Evolutionary conservation across 2,329 filamentous ascomycete species (phyloP), one percentile per base, ranked within the genome.

Genomic region (Dothistroma septosporum): DNA sequence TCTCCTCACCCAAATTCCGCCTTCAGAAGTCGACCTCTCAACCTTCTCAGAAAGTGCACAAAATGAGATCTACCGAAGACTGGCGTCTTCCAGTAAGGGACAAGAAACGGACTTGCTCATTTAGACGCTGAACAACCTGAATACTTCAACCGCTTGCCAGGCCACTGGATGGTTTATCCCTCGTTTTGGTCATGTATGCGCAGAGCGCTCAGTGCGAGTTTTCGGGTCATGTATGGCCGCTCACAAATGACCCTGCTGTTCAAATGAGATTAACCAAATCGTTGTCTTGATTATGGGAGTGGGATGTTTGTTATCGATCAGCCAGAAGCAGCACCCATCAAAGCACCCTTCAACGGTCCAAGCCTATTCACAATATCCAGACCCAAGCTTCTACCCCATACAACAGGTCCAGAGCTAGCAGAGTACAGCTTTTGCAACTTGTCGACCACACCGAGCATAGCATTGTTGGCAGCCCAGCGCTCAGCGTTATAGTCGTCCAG

Each of bases 351-450:
- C 59, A 96, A 71, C 41, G 88, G 85, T 0, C 85, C 83, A 70
- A 96, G 71, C 1, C 84, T 82, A 75, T 97, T 88, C 63, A 97
- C 88, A 8, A 88, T 85, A 63, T 81, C 84, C 63, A 97, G 75
- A 0, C 93, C 93, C 52, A 91, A 71, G 57, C 90, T 92, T 63
- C 93, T 83, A 55, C 92, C 79, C 68, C 88, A 88, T 19, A 96
- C 89, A 35, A 97, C 77, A 0, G 92, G 92, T 0, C 90, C 90
- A 62, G 84, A 87, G 22, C 86, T 86, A 0, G 91, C 85, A n/a
- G 88, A 88, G 76, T 96, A 97, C 48, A 97, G 77, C 78, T 93
- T 96, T 76, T 97, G 92, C 68, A 97, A 79, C 78, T 97, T 93
- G 77, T 97, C 93, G 66, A 87, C 90, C 50, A 88, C 89, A 59